These are phyloP conservation scores for Delonix regia DNA, from an alignment of 306 rosid genomes.

Conservation along the genomic window DNA sequence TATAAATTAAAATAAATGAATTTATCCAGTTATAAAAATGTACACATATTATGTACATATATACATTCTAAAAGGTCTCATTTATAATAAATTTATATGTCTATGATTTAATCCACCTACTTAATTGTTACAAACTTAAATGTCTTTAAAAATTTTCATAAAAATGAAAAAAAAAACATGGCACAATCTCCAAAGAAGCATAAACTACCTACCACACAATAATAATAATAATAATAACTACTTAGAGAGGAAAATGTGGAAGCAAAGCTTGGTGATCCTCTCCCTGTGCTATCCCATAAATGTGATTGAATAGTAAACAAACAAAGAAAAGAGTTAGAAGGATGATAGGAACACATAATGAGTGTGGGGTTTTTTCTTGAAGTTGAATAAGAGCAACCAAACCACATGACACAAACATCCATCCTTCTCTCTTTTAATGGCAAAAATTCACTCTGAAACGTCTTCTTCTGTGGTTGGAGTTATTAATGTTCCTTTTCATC, in stretches of 20 bases:
- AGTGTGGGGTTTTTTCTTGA: conserved; percentile 21
- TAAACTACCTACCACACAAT: no score
- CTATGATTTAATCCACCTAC: no score
- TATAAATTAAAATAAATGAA: no score
- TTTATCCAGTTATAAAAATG: no score
- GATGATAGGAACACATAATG: neutral
- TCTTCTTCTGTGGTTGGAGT: conserved; percentile 36
- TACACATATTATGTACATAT: no score
- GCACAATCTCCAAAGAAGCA: neutral
- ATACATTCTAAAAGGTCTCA: no score
- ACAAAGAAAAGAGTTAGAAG: conserved; percentile 2
- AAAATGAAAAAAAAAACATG: neutral
- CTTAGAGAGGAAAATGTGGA: conserved; percentile 19
- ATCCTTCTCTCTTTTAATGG: conserved; percentile 42
- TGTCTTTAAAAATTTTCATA: no score
- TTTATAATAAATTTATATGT: no score
- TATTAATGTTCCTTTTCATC: conserved; percentile 38
- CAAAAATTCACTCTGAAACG: conserved; percentile 45
- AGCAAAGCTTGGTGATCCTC: conserved; percentile 33
- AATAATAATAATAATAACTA: no score
- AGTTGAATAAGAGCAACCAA: conserved; percentile 49
- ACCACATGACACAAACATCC: conserved; percentile 45
- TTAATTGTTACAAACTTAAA: no score
- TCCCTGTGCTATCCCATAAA: conserved; percentile 39
- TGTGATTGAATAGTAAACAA: conserved; percentile 30